phyloP scores from a whole-genome alignment of 768 basidiomycete genomes.

The Fomitopsis pulvina region DNA sequence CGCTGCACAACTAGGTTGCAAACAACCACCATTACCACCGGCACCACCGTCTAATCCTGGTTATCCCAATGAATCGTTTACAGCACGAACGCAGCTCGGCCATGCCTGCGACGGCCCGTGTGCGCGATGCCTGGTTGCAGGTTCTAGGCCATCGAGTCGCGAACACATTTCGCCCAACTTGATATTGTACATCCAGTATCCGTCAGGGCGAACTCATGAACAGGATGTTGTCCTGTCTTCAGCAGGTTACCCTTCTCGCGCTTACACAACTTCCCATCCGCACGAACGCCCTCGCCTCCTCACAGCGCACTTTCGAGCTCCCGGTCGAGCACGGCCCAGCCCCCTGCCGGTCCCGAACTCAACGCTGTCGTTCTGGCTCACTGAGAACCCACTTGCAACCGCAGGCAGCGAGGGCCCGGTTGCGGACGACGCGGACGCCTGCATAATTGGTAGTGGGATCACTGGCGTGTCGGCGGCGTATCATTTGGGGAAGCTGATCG shows the following conservation, averaged over 20 bases:
- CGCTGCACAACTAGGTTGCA: too few relatives aligned
- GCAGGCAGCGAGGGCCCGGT: constrained; percentile 60
- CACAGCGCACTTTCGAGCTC: constrained; percentile 12
- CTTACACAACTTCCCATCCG: constrained; percentile 14
- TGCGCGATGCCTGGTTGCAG: too few relatives aligned
- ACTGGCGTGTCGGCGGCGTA: constrained; percentile 73
- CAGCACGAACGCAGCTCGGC: too few relatives aligned
- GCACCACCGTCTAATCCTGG: too few relatives aligned
- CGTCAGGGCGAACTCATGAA: too few relatives aligned
- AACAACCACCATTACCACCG: too few relatives aligned
- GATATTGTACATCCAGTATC: too few relatives aligned
- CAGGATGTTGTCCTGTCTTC: not conserved
- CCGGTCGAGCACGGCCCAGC: constrained; percentile 12
- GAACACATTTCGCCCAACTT: too few relatives aligned
- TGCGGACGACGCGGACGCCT: constrained; percentile 59
- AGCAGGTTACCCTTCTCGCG: not conserved
- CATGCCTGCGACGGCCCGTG: too few relatives aligned
- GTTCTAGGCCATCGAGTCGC: too few relatives aligned
- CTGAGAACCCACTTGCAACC: constrained; percentile 60
- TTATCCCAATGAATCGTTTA: too few relatives aligned
- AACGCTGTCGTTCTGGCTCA: constrained; percentile 70
- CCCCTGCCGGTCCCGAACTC: constrained; percentile 53
- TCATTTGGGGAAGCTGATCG: constrained; percentile 44
- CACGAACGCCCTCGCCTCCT: constrained; percentile 13
- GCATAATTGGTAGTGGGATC: constrained; percentile 76